Evolutionary conservation across 345 rosid species (phyloP), one percentile per base, ranked within the genome.

Genomic region (Populus nigra): DNA sequence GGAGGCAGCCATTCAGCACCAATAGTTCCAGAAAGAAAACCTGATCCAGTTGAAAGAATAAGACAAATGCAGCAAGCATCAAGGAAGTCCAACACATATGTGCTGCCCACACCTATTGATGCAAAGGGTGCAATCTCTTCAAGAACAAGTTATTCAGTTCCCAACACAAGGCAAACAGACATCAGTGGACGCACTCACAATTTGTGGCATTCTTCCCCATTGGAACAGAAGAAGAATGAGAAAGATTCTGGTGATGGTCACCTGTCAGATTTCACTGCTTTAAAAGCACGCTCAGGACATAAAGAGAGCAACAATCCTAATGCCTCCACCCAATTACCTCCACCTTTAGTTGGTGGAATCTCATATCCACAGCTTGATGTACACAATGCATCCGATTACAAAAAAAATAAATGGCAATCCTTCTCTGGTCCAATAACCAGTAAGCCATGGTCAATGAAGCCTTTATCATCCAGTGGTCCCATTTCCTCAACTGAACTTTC

Each of bases 1-100:
- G 73, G 82, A 72, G 84, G 85, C 75, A 96, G 99, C 80, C 79
- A 89, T 85, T 96, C 99, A 23, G 99, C 97, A 23, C 99, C 99
- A 33, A 79, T 96, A 78, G 84, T 92, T 82, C 85, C 91, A 27
- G 98, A 91, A 75, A 87, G 88, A 80, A 94, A 90, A 85, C 69
- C 79, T 20, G 94, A 96, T 76, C 80, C 84, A 55, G 75, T 82
- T 7, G 98, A 95, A 79, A 89, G 81, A 86, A 68, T 83, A 65
- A 88, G 91, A 84, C 91, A 89, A 72, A 73, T 81, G 76, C 88
- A 83, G 66, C 86, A 83, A 74, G 72, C 88, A 86, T 23, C 83
- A 39, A 81, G 82, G 82, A 88, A 88, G 80, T 82, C 84, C 41
- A 79, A 83, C 65, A 82, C 98, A 8, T 92, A 94, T 50, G 96